Evolutionary conservation across 306 rosid genomes (phyloP), one percentile per base, ranked within the genome.

Genomic region (Cicer pinnatifidum): DNA sequence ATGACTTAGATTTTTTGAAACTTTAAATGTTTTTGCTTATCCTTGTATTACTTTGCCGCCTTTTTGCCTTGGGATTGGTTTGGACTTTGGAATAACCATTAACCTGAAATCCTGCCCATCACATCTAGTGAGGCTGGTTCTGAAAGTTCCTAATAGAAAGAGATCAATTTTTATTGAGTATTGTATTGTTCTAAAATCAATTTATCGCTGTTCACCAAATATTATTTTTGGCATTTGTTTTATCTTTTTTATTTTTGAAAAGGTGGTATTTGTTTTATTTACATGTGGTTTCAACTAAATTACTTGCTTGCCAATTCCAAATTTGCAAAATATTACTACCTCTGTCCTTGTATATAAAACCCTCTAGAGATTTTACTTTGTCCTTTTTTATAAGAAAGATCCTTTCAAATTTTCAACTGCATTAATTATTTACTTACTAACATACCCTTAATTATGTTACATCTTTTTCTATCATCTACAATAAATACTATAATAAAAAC

Each of bases 21-120:
- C 35, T 28, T 28, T 0, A 28, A 28, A 28, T 28, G 35, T 28
- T 28, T 28, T 28, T 28, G 35, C 35, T 28, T 28, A 28, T 28
- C 35, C 35, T 28, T 28, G 52, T 65, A 46, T 82, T 74, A 61
- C 66, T 44, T 52, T 60, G 51, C 60, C 54, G 20, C 45, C 77
- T 61, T 51, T 43, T 66, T 20, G 48, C 77, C 33, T n/a, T 69
- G 43, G 48, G 23, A 33, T 52, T 61, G 51, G 64, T 53, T 48
- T 74, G 15, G 64, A 61, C 69, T 68, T 48, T 74, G 20, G 64
- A 61, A 75, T 68, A 51, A 52, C 47, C 59, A 59, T 11, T 47
- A 67, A 50, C 71, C 62, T 41, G 17, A 20, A 68, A 17, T 60
- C 47, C 38, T 53, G 40, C 16, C 33, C 43, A 46, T 39, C 51